Evolutionary conservation across 2,329 filamentous ascomycete species (phyloP), one percentile per base, ranked within the genome.

Genomic region (Lecanoromycetidae sp.): DNA sequence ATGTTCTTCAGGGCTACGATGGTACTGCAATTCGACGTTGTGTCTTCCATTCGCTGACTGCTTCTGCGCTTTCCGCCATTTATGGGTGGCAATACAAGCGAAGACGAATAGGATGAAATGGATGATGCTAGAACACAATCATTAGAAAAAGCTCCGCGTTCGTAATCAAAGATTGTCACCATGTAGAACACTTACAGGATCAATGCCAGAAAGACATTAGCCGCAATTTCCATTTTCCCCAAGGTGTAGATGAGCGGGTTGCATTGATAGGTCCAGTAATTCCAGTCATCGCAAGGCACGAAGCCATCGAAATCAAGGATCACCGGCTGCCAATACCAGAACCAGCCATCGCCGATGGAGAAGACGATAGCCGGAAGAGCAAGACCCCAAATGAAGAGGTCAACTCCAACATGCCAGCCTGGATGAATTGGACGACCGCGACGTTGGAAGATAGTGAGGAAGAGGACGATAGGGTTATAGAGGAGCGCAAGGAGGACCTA

Each of bases 251-350:
- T 51, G 20, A 49, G 40, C 5, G 52, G 52, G 8, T 45, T 37
- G 33, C 52, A 54, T 5, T 40, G 25, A 20, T 52, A 19, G 26
- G 39, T 48, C 48, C 48, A 54, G 32, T 22, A 44, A 20, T 54
- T 53, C 6, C 19, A 49, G 10, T 9, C 20, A 27, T 46, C 37
- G 39, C 51, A 53, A 5, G 43, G 44, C 22, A 53, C 29, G 20
- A 39, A 29, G 25, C 41, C 48, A 39, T 47, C 33, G 33, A 38
- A 44, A 5, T 49, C 39, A 32, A 49, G n/a, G 8, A 36, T 23
- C 13, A 50, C 47, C 9, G 52, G 50, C 25, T 52, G 48, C 52
- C 52, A 54, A 25, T 37, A 45, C 50, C 48, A 52, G 23, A 54
- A 54, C 46, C 48, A 51, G 15, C 52, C 52, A 12, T 43, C 45